These are phyloP conservation scores for Insectozyma bohioensis DNA, from an alignment of 1,139 yeast species.

Conservation along the genomic window DNA sequence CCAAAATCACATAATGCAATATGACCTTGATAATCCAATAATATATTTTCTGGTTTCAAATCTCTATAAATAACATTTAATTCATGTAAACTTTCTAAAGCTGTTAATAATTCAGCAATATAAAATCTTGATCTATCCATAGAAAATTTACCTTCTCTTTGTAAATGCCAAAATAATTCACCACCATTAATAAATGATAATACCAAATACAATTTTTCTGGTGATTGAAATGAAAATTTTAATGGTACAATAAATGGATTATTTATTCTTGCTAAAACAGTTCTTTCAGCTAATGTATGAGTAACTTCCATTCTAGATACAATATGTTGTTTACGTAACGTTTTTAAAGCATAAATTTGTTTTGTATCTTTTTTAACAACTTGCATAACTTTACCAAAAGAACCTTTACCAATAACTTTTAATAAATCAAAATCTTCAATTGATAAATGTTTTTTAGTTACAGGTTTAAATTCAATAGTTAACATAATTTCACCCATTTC, in stretches of 20 bases:
- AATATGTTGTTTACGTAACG: conserved; percentile 89
- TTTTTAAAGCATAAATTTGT: conserved; percentile 90
- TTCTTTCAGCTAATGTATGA: conserved; percentile 93
- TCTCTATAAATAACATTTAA: conserved; percentile 93
- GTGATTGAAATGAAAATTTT: conserved; percentile 94
- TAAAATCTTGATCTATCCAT: conserved; percentile 89
- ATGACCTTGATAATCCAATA: conserved; percentile 94
- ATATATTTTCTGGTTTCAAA: conserved; percentile 91
- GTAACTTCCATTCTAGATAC: conserved; percentile 93
- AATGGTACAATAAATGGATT: conserved; percentile 98
- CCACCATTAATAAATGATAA: conserved; percentile 96
- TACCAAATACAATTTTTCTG: conserved; percentile 87
- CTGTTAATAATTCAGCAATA: conserved; percentile 89
- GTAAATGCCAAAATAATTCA: conserved; percentile 91
- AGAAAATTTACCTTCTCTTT: conserved; percentile 85
- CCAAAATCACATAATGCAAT: conserved; percentile 98
- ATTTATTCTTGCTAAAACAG: conserved; percentile 87
- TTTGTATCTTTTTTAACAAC: conserved; percentile 93
- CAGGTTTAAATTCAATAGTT: conserved; percentile 76
- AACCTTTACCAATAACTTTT: conserved; percentile 96
- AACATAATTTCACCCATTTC: conserved; percentile 59
- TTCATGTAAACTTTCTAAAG: conserved; percentile 87
- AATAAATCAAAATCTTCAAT: conserved; percentile 91
- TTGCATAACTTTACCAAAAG: conserved; percentile 98
- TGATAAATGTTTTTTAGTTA: conserved; percentile 63